Evolutionary conservation across 805 yeast species (phyloP).

Genomic region (Hagleromyces aurorensis): DNA sequence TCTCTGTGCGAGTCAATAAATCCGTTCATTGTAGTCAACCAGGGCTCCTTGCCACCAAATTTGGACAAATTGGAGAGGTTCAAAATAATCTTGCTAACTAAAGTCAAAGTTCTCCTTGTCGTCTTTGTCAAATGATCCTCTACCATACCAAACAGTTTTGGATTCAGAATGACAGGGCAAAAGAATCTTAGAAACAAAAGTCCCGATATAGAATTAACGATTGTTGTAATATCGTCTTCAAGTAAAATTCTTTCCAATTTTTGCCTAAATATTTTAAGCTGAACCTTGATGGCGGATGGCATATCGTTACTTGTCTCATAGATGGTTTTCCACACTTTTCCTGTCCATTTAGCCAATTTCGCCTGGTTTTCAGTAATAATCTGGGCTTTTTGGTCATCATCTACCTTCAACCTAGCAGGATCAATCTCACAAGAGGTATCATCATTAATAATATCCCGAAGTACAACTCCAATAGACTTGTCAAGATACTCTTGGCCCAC

Average conservation of each 20-base stretch:
- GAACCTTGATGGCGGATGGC: slow-evolving; percentile 57
- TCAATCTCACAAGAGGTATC: slow-evolving; percentile 73
- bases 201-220: slow-evolving; percentile 72
- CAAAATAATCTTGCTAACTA: slow-evolving; percentile 71
- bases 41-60: slow-evolving; percentile 81
- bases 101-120: slow-evolving; percentile 68
- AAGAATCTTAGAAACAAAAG: slow-evolving; percentile 77
- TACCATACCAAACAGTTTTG: slow-evolving; percentile 71
- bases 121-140: slow-evolving; percentile 62
- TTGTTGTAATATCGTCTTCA: slow-evolving; percentile 35
- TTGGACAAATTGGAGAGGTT: slow-evolving; percentile 68
- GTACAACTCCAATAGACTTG: slow-evolving; percentile 61
- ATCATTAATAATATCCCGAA: slow-evolving; percentile 42
- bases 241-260: slow-evolving; percentile 54
- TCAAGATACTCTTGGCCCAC: slow-evolving; percentile 76
- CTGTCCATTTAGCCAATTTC: slow-evolving; percentile 43
- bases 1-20: slow-evolving; percentile 52
- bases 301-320: slow-evolving; percentile 62
- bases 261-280: slow-evolving; percentile 53
- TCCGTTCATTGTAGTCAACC: slow-evolving; percentile 58
- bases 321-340: slow-evolving; percentile 59
- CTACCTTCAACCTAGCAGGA: slow-evolving; percentile 46
- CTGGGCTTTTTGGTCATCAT: slow-evolving; percentile 30
- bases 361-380: slow-evolving; percentile 41
- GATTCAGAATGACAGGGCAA: slow-evolving; percentile 89